Base-by-base conservation (phyloP, 805 yeast genomes). In the Nakazawaea anatomiae region DNA sequence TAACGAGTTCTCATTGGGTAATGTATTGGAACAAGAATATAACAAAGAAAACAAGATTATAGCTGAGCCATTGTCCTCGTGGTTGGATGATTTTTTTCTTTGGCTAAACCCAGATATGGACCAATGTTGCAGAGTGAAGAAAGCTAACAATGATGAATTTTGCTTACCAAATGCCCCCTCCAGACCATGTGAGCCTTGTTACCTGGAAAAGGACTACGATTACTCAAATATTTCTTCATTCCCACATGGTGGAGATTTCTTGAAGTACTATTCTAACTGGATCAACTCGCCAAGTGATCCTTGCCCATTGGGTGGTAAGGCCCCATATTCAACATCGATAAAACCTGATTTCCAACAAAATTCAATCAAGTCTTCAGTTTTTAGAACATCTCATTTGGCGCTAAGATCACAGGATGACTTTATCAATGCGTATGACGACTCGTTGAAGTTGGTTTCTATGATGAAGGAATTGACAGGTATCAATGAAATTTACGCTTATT, bases 241-340 rank as follows among this genome's bases (percentile, higher is more conserved):
- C 60, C 99, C 99, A 0, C 80, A 80, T 58, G 82, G 81, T 38
- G 77, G 74, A 10, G 72, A 72, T 0, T 92, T 92, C 60, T 79
- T 87, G 80, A 72, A 71, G 43, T 89, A 74, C 58, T 85, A 90
- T 62, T 66, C 78, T 27, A 79, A 85, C 41, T 92, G 99, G 99
- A 87, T 92, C 29, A 74, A 80, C 39, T 69, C 89, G 1, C 82
- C 82, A 1, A 87, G 96, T 52, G 94, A 87, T 59, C 89, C 92
- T 2, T 92, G 99, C 65, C 97, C 98, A 1, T 70, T 92, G 30
- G 98, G 96, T 4, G 99, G 99, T 2, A 87, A 87, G 60, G 97
- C 97, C 0, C 96, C 97, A 0, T 92, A 92, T 62, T 75, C 87
- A 1, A 67, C 73, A 5, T 73, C 90, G 0, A 69, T 89, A 9